Percentiles rank a stretch among this genome's conserved stretches.
Evolutionary conservation across 2,329 filamentous ascomycete species (phyloP).

Genomic region (Colletotrichum phormii): DNA sequence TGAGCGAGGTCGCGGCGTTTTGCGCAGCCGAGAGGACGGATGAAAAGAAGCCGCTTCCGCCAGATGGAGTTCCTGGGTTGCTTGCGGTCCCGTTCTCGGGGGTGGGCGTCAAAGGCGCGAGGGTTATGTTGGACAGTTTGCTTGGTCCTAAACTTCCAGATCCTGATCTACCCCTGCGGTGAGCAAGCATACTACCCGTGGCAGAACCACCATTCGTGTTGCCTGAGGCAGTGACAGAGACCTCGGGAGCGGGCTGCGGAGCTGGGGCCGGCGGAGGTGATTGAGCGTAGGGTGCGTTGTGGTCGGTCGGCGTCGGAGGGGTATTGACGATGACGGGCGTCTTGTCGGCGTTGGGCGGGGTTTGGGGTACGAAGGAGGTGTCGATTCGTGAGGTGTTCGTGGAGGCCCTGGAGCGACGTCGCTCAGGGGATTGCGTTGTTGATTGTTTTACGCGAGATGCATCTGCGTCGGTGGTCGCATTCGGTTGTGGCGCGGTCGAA

Average conservation of each 20-base stretch:
- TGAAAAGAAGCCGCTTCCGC: constrained; percentile 84
- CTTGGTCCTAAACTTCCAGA: constrained; percentile 75
- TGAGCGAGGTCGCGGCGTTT: constrained; percentile 84
- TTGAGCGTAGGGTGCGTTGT: constrained; percentile 22
- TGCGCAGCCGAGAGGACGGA: constrained; percentile 93
- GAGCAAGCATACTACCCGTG: constrained; percentile 79
- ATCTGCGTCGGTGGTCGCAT: constrained; percentile 21
- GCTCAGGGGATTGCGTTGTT: constrained; percentile 28
- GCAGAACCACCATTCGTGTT: constrained; percentile 68
- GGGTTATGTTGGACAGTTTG: constrained; percentile 84
- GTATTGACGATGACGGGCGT: constrained; percentile 73
- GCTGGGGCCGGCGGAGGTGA: constrained; percentile 14
- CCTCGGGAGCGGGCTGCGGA: constrained; percentile 39
- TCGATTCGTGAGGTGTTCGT: constrained; percentile 41
- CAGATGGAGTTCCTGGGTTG: constrained; percentile 59
- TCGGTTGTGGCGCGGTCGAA: constrained; percentile 16
- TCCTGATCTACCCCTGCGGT: constrained; percentile 66
- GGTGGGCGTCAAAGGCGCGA: constrained; percentile 80
- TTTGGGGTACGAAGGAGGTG: constrained; percentile 37
- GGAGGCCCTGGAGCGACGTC: constrained; percentile 32
- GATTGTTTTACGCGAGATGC: constrained; percentile 27
- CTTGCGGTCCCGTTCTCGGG: constrained; percentile 70
- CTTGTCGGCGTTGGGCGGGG: constrained; percentile 45
- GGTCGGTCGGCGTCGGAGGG: constrained; percentile 72
- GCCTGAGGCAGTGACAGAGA: constrained; percentile 40